Percentiles rank a stretch among this genome's conserved stretches.
Evolutionary conservation across 768 basidiomycete genomes (phyloP).

Genomic region (Tremella yokohamensis): DNA sequence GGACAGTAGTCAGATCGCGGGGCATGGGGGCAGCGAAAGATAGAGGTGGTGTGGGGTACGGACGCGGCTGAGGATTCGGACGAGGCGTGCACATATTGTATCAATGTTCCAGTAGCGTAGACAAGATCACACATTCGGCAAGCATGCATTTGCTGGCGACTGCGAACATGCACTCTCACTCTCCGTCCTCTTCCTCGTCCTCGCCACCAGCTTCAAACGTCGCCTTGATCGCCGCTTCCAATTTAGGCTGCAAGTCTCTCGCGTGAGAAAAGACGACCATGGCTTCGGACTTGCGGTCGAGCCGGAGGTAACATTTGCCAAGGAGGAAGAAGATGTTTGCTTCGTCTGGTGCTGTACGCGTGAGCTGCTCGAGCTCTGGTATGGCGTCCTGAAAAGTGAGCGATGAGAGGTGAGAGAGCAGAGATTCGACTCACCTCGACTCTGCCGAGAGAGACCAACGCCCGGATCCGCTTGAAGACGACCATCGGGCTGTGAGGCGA

Average conservation of each 20-base stretch:
- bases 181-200: conserved; percentile 45
- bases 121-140: no score
- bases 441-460: conserved; percentile 76
- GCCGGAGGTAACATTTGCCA: conserved; percentile 79
- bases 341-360: conserved; percentile 83
- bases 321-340: conserved; percentile 95
- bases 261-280: conserved; percentile 83
- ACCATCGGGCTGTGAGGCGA: conserved; percentile 88
- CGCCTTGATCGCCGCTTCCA: conserved; percentile 60
- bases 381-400: conserved; percentile 64
- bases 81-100: background rate
- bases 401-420: background rate
- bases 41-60: no score
- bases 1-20: no score
- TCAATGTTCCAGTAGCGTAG: background rate
- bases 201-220: conserved; percentile 59
- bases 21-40: no score
- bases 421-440: conserved; percentile 64
- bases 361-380: conserved; percentile 72
- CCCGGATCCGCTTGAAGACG: conserved; percentile 88
- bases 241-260: conserved; percentile 90
- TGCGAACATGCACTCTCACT: conserved; percentile 42
- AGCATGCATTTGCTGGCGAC: no score
- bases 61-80: no score
- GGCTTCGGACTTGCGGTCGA: conserved; percentile 73